Conservation (phyloP, 2,329 filamentous ascomycete genomes). For the Colletotrichum sp. region DNA sequence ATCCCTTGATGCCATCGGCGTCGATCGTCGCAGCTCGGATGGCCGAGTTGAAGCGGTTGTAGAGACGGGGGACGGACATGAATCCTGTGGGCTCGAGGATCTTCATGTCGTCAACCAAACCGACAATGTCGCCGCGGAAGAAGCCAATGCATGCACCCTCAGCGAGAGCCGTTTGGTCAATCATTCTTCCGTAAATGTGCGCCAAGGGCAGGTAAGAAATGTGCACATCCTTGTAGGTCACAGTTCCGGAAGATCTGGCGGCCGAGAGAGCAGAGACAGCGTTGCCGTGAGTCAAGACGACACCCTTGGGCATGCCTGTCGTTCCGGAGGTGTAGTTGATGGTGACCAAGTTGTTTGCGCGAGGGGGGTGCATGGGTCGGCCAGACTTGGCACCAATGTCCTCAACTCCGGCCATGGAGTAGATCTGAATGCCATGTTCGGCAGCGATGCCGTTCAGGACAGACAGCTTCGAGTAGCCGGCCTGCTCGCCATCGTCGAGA, state of each 20-base stretch:
- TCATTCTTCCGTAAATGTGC: slow-evolving; percentile 89
- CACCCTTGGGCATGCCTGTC: slow-evolving; percentile 82
- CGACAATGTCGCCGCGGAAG: slow-evolving; percentile 89
- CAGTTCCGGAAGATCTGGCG: slow-evolving; percentile 60
- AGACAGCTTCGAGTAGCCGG: slow-evolving; percentile 78
- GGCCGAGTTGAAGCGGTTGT: slow-evolving; percentile 85
- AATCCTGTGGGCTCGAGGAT: slow-evolving; percentile 82
- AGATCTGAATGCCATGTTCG: slow-evolving; percentile 77
- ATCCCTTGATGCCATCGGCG: slow-evolving; percentile 78
- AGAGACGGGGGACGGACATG: slow-evolving; percentile 88
- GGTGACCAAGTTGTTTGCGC: slow-evolving; percentile 79
- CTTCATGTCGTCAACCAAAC: slow-evolving; percentile 91
- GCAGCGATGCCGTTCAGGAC: slow-evolving; percentile 78
- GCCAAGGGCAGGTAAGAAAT: slow-evolving; percentile 92
- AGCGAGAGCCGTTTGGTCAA: slow-evolving; percentile 77
- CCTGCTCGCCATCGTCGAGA: slow-evolving; percentile 78
- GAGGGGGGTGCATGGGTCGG: slow-evolving; percentile 73
- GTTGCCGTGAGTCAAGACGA: slow-evolving; percentile 81
- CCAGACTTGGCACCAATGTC: slow-evolving; percentile 75
- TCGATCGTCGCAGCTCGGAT: slow-evolving; percentile 82
- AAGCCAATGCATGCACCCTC: slow-evolving; percentile 82
- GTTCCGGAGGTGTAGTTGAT: slow-evolving; percentile 93
- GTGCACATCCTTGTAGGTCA: slow-evolving; percentile 62
- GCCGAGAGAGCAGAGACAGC: slow-evolving; percentile 75
- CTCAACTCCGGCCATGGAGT: slow-evolving; percentile 83